phyloP scores from a whole-genome alignment of 441 rosid genomes.

The Aquilaria agallochum region DNA sequence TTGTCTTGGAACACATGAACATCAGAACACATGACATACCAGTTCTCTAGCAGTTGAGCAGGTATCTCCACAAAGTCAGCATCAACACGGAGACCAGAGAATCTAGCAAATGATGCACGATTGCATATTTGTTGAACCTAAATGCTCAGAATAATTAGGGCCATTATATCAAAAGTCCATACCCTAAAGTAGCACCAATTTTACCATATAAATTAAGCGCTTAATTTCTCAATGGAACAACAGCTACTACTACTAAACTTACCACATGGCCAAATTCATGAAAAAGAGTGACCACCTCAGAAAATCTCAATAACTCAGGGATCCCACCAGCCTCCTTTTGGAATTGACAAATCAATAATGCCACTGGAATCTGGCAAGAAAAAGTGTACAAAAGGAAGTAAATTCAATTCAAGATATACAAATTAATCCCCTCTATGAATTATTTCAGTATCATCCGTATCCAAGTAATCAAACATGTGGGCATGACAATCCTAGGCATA shows the following conservation, averaged over 20 bases:
- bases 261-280: constrained; percentile 99
- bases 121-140: constrained; percentile 95
- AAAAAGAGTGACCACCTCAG: constrained; percentile 88
- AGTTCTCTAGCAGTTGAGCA: constrained; percentile 75
- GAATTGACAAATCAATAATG: constrained; percentile 69
- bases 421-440: not conserved
- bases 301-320: constrained; percentile 65
- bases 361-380: constrained; percentile 62
- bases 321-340: constrained; percentile 42
- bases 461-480: constrained; percentile 10
- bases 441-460: constrained; percentile 10
- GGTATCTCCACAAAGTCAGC: constrained; percentile 96
- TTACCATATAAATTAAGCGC: constrained; percentile 6
- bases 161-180: constrained; percentile 9
- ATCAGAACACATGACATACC: constrained; percentile 35
- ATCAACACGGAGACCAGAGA: constrained; percentile 83
- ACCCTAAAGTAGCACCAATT: constrained; percentile 5
- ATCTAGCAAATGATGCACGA: constrained; percentile 82
- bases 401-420: constrained; percentile 8
- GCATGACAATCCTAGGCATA: constrained; percentile 3
- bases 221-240: constrained; percentile 1
- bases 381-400: constrained; percentile 18
- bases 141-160: constrained; percentile 19
- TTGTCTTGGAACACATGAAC: constrained; percentile 7
- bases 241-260: constrained; percentile 19